These are phyloP conservation scores for Scheffersomyces segobiensis DNA, from an alignment of 1,139 yeast genomes.

Conservation along the genomic window DNA sequence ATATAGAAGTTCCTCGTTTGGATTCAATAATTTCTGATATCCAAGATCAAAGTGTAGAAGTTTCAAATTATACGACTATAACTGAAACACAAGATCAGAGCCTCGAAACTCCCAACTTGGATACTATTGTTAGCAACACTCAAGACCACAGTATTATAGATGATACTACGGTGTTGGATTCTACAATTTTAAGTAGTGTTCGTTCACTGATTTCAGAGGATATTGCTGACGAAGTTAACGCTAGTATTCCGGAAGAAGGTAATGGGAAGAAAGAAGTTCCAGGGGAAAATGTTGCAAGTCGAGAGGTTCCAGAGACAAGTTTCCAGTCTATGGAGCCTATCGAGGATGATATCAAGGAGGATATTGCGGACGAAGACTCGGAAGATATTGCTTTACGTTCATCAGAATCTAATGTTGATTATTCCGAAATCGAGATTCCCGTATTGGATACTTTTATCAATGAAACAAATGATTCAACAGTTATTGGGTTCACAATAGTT, in stretches of 20 bases:
- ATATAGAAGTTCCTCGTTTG: background rate
- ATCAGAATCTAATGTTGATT: background rate
- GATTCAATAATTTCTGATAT: background rate
- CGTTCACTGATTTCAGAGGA: background rate
- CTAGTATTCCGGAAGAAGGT: background rate
- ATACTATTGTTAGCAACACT: background rate
- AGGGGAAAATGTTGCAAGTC: too few species aligned
- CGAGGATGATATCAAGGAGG: background rate
- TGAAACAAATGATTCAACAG: conserved; percentile 3
- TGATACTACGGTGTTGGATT: background rate
- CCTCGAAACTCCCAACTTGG: background rate
- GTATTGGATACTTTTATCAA: conserved; percentile 3
- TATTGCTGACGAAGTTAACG: background rate
- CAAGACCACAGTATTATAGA: background rate
- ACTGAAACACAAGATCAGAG: background rate
- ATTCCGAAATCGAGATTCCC: background rate
- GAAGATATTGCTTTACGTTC: background rate
- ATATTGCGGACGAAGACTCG: background rate
- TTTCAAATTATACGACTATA: background rate
- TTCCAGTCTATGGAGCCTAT: background rate
- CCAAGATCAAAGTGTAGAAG: background rate
- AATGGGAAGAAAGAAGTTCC: background rate
- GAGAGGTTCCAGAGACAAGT: background rate
- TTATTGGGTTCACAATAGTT: conserved; percentile 3
- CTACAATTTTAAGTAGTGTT: background rate